A percentile compares a stretch with the other conserved stretches of the same genome.
phyloP scores from a whole-genome alignment of 2,329 filamentous ascomycete genomes.

The Alternaria incomplexa region DNA sequence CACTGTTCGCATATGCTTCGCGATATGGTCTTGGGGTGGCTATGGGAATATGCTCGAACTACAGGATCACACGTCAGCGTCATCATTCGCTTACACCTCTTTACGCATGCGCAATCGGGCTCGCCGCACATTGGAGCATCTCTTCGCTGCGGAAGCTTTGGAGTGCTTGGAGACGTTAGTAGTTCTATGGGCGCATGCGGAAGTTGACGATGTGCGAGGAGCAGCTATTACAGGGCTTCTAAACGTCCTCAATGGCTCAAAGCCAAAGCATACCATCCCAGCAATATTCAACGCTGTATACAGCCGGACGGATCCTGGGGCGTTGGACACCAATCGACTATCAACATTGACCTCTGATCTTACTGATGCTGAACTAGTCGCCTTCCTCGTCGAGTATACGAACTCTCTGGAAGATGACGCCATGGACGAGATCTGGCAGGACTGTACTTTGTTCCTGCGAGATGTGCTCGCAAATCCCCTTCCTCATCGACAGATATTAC shows the following conservation, averaged over 20 bases:
- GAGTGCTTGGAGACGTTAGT: conserved; percentile 93
- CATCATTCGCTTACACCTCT: conserved; percentile 90
- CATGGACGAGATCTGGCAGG: conserved; percentile 97
- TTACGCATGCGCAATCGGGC: conserved; percentile 89
- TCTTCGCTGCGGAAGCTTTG: conserved; percentile 89
- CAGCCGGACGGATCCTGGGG: conserved; percentile 84
- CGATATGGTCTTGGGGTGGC: conserved; percentile 92
- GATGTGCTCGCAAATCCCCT: conserved; percentile 94
- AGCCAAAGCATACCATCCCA: conserved; percentile 89
- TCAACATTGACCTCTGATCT: conserved; percentile 89
- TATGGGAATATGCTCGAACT: conserved; percentile 63
- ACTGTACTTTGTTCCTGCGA: conserved; percentile 88
- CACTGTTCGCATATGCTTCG: conserved; percentile 88
- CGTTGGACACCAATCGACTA: conserved; percentile 78
- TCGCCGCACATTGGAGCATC: conserved; percentile 84
- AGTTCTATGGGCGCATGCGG: conserved; percentile 74
- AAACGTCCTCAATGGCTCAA: conserved; percentile 87
- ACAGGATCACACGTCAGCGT: conserved; percentile 71
- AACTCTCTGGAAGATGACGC: conserved; percentile 92
- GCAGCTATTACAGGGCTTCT: conserved; percentile 81
- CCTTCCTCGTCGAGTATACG: conserved; percentile 90
- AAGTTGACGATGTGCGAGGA: conserved; percentile 58
- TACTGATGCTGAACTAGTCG: conserved; percentile 80
- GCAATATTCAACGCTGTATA: conserved; percentile 97
- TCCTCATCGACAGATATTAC: conserved; percentile 88